Base-by-base conservation (phyloP, 179 eudicot species). In the Gypsophila paniculata region DNA sequence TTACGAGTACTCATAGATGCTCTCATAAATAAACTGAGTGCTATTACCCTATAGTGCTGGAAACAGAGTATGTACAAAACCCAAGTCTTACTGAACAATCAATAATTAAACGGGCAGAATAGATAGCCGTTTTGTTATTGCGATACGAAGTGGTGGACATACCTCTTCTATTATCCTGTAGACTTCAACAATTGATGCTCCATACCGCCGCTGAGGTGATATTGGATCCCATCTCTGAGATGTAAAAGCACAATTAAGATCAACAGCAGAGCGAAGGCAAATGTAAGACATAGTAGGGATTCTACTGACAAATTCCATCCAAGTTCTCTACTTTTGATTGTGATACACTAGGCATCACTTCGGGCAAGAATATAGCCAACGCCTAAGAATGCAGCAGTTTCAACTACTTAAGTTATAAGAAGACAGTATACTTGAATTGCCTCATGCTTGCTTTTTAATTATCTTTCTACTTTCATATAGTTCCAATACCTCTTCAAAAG, bases 91-190 rank as follows among this genome's bases (percentile, higher is more conserved):
- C 9, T n/a, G 22, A 29, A 17, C 59, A 54, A 29, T 29, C 21
- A 34, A 17, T 39, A 15, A 38, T 0, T 39, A 8, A 53, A 8
- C 11, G 53, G 68, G 29, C 2, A 42, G 5, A 39, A 8, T 12
- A 42, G 12, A 26, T 9, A n/a, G 53, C 19, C n/a, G 36, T 25
- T 8, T 49, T 65, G 42, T 22, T 36, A 29, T 72, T 34, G 68
- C 38, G 15, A 73, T 71, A 36, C 61, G 67, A 25, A 29, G 42
- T 36, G 64, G 63, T 17, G 72, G 44, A 39, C 78, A 48, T 80
- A 95, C 99, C 99, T 95, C 99, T 82, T 95, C 99, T 44, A 95
- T 89, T 75, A 95, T 95, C 78, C 99, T 86, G 84, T 84, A 95
- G 65, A 95, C 99, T 83, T 95, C 99, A 77, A 95, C 98, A 77